A percentile compares a stretch with the other conserved stretches of the same genome.
Evolutionary conservation across 1,139 yeast species (phyloP).

Genomic region (Nakaseomyces delphensis): DNA sequence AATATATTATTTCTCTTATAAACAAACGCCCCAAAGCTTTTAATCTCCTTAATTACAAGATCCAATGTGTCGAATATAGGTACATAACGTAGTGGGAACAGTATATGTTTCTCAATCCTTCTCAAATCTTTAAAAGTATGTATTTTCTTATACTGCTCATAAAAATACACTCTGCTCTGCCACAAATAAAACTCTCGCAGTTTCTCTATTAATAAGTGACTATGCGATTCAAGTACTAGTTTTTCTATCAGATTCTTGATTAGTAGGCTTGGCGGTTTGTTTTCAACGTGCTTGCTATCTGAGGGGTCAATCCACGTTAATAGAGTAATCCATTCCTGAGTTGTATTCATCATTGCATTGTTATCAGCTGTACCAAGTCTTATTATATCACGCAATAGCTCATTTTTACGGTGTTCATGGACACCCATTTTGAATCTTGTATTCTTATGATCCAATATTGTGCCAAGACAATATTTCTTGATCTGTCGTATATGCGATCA

Average conservation of each 20-base stretch:
- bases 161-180: constrained; percentile 21
- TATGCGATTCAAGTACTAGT: constrained; percentile 1
- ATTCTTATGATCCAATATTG: background rate
- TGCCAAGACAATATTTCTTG: too few relatives aligned
- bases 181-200: constrained; percentile 18
- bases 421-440: background rate
- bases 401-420: background rate
- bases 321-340: constrained; percentile 22
- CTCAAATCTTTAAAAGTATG: constrained; percentile 18
- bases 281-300: constrained; percentile 20
- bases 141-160: constrained; percentile 12
- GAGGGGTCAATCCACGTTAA: constrained; percentile 25
- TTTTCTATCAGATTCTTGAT: constrained; percentile 20
- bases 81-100: constrained; percentile 22
- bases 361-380: background rate
- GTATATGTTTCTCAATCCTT: constrained; percentile 20
- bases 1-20: constrained; percentile 18
- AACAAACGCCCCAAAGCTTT: constrained; percentile 22
- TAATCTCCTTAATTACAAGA: constrained; percentile 15
- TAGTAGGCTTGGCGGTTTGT: constrained; percentile 22
- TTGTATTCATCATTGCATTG: background rate
- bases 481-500: too few relatives aligned
- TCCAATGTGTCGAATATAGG: constrained; percentile 11
- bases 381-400: background rate
- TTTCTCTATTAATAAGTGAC: constrained; percentile 11